These are phyloP conservation scores for Trichoderma sp. DNA, from an alignment of 2,329 filamentous ascomycete species.

Conservation along the genomic window DNA sequence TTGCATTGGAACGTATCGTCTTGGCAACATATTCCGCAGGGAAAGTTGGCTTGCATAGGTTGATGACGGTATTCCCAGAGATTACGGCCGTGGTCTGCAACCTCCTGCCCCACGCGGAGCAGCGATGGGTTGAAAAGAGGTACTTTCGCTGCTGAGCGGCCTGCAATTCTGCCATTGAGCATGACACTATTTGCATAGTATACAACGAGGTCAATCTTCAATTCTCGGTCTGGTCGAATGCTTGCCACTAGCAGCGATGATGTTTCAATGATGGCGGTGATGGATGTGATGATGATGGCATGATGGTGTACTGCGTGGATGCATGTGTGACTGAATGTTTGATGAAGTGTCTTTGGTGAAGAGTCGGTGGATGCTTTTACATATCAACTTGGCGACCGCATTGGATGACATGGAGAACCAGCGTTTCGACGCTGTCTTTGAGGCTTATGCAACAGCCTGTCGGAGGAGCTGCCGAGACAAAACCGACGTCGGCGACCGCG, in stretches of 20 bases:
- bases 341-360: neutral
- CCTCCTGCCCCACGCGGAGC: constrained; percentile 76
- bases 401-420: neutral
- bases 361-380: neutral
- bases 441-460: neutral
- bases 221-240: neutral
- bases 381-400: neutral
- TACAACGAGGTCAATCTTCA: neutral
- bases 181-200: neutral
- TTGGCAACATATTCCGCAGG: constrained; percentile 92
- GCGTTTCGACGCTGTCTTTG: neutral
- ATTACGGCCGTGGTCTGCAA: constrained; percentile 83
- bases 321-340: neutral
- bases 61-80: constrained; percentile 84
- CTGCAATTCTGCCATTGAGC: neutral
- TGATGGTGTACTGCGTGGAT: neutral
- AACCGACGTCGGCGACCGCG: constrained; percentile 1
- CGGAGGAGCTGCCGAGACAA: neutral
- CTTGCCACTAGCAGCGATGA: neutral
- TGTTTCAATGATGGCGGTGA: neutral
- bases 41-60: constrained; percentile 73
- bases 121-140: constrained; percentile 83
- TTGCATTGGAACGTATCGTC: constrained; percentile 78
- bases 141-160: constrained; percentile 78
- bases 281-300: neutral